Percentiles rank a stretch among this genome's conserved stretches.
These are phyloP conservation scores for Saccharomycopsis vini DNA, from an alignment of 805 yeast genomes.

Conservation along the genomic window DNA sequence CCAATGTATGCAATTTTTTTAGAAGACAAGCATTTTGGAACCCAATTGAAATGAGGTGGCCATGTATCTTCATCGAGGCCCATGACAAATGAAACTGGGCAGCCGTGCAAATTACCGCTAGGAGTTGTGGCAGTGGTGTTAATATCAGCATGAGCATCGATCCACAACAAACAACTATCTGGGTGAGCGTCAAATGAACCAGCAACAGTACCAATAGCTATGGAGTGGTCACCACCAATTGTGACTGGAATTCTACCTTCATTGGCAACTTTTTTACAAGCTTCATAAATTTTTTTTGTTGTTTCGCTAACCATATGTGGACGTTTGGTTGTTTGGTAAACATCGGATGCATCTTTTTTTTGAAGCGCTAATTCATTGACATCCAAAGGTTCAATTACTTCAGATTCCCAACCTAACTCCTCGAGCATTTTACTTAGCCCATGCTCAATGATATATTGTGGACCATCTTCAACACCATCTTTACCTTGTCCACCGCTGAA, in stretches of 20 bases:
- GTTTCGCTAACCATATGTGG: conserved; percentile 72
- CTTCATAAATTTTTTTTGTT: conserved; percentile 50
- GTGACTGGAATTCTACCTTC: conserved; percentile 62
- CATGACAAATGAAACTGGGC: conserved; percentile 87
- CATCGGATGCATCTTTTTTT: conserved; percentile 33
- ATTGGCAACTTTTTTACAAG: conserved; percentile 44
- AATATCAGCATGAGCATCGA: conserved; percentile 97
- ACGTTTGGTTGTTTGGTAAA: conserved; percentile 50
- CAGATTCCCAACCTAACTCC: conserved; percentile 63
- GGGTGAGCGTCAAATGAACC: conserved; percentile 76
- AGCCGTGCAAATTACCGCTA: conserved; percentile 91
- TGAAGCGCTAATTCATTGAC: conserved; percentile 33
- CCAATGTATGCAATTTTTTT: conserved; percentile 85
- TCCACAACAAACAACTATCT: conserved; percentile 87
- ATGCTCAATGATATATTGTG: conserved; percentile 63
- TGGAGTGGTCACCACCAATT: conserved; percentile 94
- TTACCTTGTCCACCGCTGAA: conserved; percentile 95
- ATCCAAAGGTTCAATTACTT: conserved; percentile 45
- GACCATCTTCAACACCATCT: conserved; percentile 90
- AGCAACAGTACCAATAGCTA: conserved; percentile 86
- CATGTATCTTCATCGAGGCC: conserved; percentile 62
- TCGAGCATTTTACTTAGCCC: conserved; percentile 61
- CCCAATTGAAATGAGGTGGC: conserved; percentile 78
- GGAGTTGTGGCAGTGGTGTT: conserved; percentile 79
- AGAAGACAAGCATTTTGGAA: conserved; percentile 56